Evolutionary conservation across 2,329 filamentous ascomycete species (phyloP).

Genomic region (Orbilia javanica): DNA sequence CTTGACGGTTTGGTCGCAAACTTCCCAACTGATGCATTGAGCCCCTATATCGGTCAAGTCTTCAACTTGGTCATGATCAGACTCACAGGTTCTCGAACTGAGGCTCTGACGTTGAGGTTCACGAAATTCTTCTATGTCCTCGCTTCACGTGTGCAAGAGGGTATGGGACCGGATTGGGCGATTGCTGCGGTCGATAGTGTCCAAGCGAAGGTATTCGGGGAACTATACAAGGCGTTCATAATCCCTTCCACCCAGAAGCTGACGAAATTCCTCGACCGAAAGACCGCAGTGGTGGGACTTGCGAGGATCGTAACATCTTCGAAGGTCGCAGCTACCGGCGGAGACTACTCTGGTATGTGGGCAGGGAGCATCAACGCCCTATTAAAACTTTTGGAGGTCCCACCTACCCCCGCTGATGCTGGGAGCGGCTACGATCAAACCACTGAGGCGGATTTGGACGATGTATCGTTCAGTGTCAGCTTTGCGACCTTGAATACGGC

Average conservation of each 20-base stretch:
- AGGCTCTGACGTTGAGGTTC: slow-evolving; percentile 87
- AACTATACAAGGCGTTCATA: slow-evolving; percentile 87
- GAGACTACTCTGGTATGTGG: slow-evolving; percentile 90
- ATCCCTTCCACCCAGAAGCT: slow-evolving; percentile 90
- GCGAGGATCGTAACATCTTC: slow-evolving; percentile 93
- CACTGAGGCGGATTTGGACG: slow-evolving; percentile 87
- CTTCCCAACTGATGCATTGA: slow-evolving; percentile 77
- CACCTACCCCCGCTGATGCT: slow-evolving; percentile 76
- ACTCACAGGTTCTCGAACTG: slow-evolving; percentile 79
- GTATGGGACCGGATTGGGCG: slow-evolving; percentile 93
- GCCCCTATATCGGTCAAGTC: slow-evolving; percentile 83
- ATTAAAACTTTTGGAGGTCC: slow-evolving; percentile 88
- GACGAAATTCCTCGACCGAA: slow-evolving; percentile 87
- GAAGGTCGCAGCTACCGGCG: slow-evolving; percentile 75
- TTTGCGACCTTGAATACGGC: slow-evolving; percentile 95
- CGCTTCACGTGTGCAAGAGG: slow-evolving; percentile 80
- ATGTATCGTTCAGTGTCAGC: slow-evolving; percentile 92
- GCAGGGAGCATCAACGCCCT: slow-evolving; percentile 88
- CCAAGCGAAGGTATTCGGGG: slow-evolving; percentile 81
- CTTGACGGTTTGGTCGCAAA: slow-evolving; percentile 82
- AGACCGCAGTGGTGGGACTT: slow-evolving; percentile 90
- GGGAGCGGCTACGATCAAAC: slow-evolving; percentile 66
- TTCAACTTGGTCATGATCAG: slow-evolving; percentile 83
- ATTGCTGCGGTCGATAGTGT: slow-evolving; percentile 85
- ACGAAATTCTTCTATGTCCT: slow-evolving; percentile 95